These are phyloP conservation scores for Albifimbria verrucaria DNA, from an alignment of 2,329 filamentous ascomycete species.

Conservation along the genomic window DNA sequence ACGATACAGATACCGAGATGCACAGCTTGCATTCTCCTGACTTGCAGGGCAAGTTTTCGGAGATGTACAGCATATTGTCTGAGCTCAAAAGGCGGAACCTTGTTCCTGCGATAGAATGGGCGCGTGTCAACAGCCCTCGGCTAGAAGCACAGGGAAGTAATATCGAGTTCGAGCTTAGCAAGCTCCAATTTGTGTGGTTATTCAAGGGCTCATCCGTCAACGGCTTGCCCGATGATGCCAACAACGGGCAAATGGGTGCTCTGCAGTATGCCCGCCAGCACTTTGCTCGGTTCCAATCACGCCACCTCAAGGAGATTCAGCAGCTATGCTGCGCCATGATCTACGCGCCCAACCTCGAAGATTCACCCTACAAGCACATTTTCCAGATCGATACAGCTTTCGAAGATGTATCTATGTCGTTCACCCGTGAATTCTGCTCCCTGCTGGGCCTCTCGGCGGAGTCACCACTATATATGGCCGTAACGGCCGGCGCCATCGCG, in stretches of 20 bases:
- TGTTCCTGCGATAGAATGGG: conserved; percentile 83
- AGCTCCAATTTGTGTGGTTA: conserved; percentile 85
- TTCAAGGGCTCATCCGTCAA: conserved; percentile 63
- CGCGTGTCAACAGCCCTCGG: conserved; percentile 63
- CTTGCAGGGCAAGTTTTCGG: conserved; percentile 76
- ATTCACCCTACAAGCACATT: conserved; percentile 74
- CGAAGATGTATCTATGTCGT: conserved; percentile 79
- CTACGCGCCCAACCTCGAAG: conserved; percentile 68
- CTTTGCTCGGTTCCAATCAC: conserved; percentile 69
- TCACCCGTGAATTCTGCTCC: conserved; percentile 92
- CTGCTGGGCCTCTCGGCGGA: conserved; percentile 85
- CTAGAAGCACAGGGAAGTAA: conserved; percentile 85
- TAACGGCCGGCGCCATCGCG: conserved; percentile 88
- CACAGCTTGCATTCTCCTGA: conserved; percentile 35
- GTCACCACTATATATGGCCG: conserved; percentile 88
- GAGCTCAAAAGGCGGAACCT: conserved; percentile 74
- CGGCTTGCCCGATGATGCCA: conserved; percentile 50
- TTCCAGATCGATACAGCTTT: conserved; percentile 77
- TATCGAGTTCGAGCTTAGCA: conserved; percentile 90
- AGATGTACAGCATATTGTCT: conserved; percentile 88
- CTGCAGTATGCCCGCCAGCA: conserved; percentile 71
- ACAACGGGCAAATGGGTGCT: conserved; percentile 60
- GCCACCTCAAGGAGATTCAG: conserved; percentile 77
- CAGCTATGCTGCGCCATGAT: conserved; percentile 78
- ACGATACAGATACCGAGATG: conserved; percentile 14